Evolutionary conservation across 495 filamentous ascomycete genomes (phyloP).

Genomic region (Neurospora sp.): DNA sequence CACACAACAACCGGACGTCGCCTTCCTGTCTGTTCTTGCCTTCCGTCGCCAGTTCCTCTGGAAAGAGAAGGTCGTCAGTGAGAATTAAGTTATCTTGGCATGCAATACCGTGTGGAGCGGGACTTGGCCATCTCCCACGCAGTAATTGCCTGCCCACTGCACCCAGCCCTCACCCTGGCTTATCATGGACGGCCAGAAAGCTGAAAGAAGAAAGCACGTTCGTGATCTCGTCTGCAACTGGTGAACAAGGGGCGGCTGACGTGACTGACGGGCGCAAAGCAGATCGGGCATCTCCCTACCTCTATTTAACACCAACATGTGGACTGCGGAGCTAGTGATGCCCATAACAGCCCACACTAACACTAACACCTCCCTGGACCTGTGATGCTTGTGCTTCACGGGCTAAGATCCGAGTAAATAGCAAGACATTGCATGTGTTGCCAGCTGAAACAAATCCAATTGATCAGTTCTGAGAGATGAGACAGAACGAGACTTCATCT

Average conservation of each 20-base stretch:
- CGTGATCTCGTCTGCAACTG: background rate
- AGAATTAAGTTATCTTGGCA: background rate
- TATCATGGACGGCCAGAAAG: background rate
- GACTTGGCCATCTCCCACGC: background rate
- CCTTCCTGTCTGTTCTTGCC: background rate
- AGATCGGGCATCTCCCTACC: background rate
- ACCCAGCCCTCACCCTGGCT: background rate
- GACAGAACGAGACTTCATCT: no score
- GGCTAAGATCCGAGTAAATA: background rate
- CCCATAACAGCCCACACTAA: background rate
- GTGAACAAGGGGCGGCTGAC: background rate
- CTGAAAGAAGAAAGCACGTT: background rate
- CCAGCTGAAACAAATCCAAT: background rate
- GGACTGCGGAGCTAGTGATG: background rate
- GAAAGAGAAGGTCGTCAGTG: background rate
- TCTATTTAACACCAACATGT: background rate
- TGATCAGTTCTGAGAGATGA: no score
- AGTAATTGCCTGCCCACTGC: background rate
- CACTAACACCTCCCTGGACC: background rate
- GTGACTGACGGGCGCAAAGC: background rate
- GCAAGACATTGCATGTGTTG: background rate
- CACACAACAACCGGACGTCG: background rate
- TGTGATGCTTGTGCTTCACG: background rate
- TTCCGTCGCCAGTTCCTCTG: background rate
- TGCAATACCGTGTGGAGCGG: background rate